Percentiles rank a stretch among this genome's conserved stretches.
phyloP scores from a whole-genome alignment of 305 asterid species.

The Fraxinus angustifolia region DNA sequence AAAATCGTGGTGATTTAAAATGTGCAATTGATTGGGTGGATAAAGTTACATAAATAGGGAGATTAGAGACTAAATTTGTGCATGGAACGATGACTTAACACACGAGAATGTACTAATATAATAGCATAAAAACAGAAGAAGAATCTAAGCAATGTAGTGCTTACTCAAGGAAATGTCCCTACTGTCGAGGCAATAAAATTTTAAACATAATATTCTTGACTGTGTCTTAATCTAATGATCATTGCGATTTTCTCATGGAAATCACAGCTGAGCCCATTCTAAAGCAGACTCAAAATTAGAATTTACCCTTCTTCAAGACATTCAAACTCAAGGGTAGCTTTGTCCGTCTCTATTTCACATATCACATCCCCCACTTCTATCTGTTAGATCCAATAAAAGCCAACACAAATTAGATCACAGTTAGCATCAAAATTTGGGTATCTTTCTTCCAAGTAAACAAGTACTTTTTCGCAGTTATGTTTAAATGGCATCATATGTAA shows the following conservation, averaged over 20 bases:
- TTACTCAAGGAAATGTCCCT: conserved; percentile 8
- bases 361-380: conserved; percentile 88
- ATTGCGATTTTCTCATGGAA: conserved; percentile 11
- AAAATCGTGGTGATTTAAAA: background rate
- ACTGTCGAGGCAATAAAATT: conserved; percentile 8
- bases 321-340: conserved; percentile 95
- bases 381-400: conserved; percentile 46
- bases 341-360: conserved; percentile 96
- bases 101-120: background rate
- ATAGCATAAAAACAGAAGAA: background rate
- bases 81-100: background rate
- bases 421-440: conserved; percentile 8
- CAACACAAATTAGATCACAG: conserved; percentile 19
- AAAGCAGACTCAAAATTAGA: conserved; percentile 23
- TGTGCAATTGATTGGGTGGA: conserved; percentile 9
- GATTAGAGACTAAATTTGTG: conserved; percentile 7
- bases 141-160: conserved; percentile 8
- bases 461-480: conserved; percentile 16
- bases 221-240: background rate
- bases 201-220: background rate
- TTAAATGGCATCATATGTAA: background rate
- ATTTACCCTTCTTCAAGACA: conserved; percentile 92
- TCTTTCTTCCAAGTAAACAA: conserved; percentile 18
- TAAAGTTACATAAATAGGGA: conserved; percentile 1
- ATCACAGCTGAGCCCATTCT: conserved; percentile 8